Conservation (phyloP, 2,329 filamentous ascomycete species). For the Alternaria hordeiaustralica region DNA sequence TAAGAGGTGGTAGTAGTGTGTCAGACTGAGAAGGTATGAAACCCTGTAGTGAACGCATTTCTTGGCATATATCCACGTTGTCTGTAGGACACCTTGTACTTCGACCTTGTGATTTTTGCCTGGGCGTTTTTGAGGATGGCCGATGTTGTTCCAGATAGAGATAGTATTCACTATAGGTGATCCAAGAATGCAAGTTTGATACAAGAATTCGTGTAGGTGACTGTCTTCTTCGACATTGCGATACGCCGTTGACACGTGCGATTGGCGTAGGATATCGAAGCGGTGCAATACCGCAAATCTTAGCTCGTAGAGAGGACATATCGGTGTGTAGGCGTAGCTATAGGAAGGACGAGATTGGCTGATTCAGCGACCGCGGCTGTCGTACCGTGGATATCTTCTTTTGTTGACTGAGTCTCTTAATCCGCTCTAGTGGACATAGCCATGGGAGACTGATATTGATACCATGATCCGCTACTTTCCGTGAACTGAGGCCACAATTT, state of each 20-base stretch:
- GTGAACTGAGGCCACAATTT: not conserved
- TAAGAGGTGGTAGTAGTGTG: not conserved
- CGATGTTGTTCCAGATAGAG: not conserved
- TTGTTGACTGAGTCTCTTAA: not conserved
- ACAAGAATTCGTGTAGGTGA: not conserved
- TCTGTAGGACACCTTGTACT: not conserved
- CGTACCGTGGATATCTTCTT: not conserved
- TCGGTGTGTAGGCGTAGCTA: not conserved
- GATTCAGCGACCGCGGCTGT: not conserved
- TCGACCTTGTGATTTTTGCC: not conserved
- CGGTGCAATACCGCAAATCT: not conserved
- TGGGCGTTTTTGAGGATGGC: not conserved
- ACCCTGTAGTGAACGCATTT: not conserved
- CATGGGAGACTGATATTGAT: not conserved
- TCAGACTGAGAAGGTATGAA: not conserved
- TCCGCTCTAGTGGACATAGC: not conserved
- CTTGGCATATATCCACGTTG: not conserved
- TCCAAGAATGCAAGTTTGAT: not conserved
- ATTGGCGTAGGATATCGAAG: not conserved
- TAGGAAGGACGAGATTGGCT: not conserved
- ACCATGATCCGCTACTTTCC: not conserved
- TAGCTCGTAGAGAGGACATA: not conserved
- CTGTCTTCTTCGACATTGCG: not conserved
- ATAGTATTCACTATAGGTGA: not conserved
- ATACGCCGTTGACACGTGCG: not conserved